Evolutionary conservation across 2,329 filamentous ascomycete genomes (phyloP).

Genomic region (Cladosporium halotolerans): DNA sequence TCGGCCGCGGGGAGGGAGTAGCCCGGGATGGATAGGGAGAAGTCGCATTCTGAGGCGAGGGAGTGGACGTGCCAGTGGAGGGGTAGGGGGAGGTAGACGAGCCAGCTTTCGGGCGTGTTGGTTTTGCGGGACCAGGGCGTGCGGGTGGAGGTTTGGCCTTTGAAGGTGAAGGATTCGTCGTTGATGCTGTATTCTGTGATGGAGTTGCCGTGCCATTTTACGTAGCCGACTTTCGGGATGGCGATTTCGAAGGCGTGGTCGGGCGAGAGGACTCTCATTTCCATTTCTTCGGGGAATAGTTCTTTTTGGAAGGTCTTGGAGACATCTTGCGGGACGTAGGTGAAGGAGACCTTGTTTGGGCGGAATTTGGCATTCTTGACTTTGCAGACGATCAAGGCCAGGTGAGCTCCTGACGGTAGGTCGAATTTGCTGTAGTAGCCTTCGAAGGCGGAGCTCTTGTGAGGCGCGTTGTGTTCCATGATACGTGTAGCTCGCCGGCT

Average conservation of each 20-base stretch:
- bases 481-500: neutral
- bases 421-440: slow-evolving; percentile 48
- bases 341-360: slow-evolving; percentile 44
- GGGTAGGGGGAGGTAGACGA: slow-evolving; percentile 43
- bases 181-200: slow-evolving; percentile 33
- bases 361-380: slow-evolving; percentile 37
- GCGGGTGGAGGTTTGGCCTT: slow-evolving; percentile 33
- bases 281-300: slow-evolving; percentile 37
- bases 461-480: slow-evolving; percentile 40
- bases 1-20: slow-evolving; percentile 22
- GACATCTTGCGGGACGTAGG: slow-evolving; percentile 38
- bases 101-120: slow-evolving; percentile 40
- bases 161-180: slow-evolving; percentile 34
- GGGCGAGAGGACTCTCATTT: slow-evolving; percentile 25
- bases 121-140: slow-evolving; percentile 34
- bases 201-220: slow-evolving; percentile 31
- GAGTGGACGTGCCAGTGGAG: slow-evolving; percentile 49
- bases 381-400: slow-evolving; percentile 43
- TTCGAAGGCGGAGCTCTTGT: slow-evolving; percentile 39
- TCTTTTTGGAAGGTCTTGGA: slow-evolving; percentile 36
- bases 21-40: slow-evolving; percentile 34
- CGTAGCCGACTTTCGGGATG: slow-evolving; percentile 35
- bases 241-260: slow-evolving; percentile 35
- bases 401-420: slow-evolving; percentile 40
- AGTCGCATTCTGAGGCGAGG: slow-evolving; percentile 36